Evolutionary conservation across 352 stramenopile genomes (phyloP), one percentile per base, ranked within the genome.

Genomic region (Pythium periplocum): DNA sequence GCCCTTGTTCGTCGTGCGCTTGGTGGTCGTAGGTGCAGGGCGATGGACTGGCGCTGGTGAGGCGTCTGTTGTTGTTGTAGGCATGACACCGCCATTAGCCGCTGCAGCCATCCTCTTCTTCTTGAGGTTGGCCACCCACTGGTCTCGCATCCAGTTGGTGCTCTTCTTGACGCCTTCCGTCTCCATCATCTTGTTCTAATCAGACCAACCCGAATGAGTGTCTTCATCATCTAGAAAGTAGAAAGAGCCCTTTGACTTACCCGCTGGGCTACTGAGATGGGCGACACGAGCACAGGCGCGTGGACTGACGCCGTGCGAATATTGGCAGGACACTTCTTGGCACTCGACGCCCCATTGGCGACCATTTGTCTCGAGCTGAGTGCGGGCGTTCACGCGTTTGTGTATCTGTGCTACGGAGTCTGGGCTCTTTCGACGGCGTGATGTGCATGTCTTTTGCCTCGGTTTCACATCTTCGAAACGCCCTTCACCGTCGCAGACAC

Each of bases 61-160:
- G 59, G 59, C 44, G 11, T 42, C 30, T 7, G 35, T 12, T 47
- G 31, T 32, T 37, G 26, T 34, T 62, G 4, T 26, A 26, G 17
- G 17, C 17, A 26, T 26, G 17, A 26, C 17, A 26, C 17, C 17
- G 17, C 17, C 17, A 26, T 26, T 26, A 0, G 17, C 17, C 17
- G 17, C 62, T 57, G 55, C 61, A 12, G 55, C 71, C 56, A 84
- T 69, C 26, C 68, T 69, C 52, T 87, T 90, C 61, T 90, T 93
- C 64, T 82, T 84, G 43, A 93, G 63, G 52, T 91, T 93, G 6
- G 83, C 83, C n/a, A 93, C 68, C 83, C 83, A 93, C 57, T 93
- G 79, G 36, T 89, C 76, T 17, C 83, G 76, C 63, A 93, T 73
- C 49, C 71, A 80, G 65, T 93, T 93, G 50, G 61, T 59, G 47